Base-by-base conservation (phyloP, 1,284 basidiomycete genomes). In the Ustilago tritici region DNA sequence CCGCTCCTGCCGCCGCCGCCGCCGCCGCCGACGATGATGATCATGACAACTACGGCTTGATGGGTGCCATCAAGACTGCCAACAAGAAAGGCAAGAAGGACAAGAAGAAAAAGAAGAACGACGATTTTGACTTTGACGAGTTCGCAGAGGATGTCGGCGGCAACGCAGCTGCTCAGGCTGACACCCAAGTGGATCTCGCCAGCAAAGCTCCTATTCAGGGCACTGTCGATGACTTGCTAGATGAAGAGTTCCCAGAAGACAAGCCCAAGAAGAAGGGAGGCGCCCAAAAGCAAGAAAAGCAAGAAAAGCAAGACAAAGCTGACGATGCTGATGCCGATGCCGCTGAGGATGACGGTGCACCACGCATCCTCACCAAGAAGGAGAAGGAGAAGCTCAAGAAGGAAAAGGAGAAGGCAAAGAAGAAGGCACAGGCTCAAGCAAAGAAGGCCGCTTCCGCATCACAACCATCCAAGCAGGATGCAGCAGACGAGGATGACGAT, bases 311-410 rank as follows among this genome's bases (percentile, higher is more conserved):
- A 36, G 65, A 41, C 17, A 57, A 28, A 31, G 61, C 54, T 34
- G 67, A 55, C 3, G 43, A 23, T 19, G 43, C 43, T 19, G 40
- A 43, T 43, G 40, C 40, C 3, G 61, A 70, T 31, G 72, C 73
- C 14, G 70, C 49, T 12, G 52, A 64, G 14, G 76, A 75, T 19
- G 77, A 75, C n/a, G 75, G 73, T 32, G 70, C 72, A 4, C 74
- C 60, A 34, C 71, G 76, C 68, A 77, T 85, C 32, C 71, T 85
- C 40, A 80, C 82, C 32, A 85, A 85, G 72, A 85, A 85, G 66
- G 84, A 85, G 62, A 85, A 85, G 71, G 84, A 85, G 72, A 81
- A 82, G 56, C 70, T 85, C 50, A 85, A 85, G 53, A 85, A 85
- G 71, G 84, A 85, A 65, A 83, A 81, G 64, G 84, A 85, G 57